Evolutionary conservation across 129 eudicot species (phyloP), one percentile per base, ranked within the genome.

Genomic region (Sambucus nigra): DNA sequence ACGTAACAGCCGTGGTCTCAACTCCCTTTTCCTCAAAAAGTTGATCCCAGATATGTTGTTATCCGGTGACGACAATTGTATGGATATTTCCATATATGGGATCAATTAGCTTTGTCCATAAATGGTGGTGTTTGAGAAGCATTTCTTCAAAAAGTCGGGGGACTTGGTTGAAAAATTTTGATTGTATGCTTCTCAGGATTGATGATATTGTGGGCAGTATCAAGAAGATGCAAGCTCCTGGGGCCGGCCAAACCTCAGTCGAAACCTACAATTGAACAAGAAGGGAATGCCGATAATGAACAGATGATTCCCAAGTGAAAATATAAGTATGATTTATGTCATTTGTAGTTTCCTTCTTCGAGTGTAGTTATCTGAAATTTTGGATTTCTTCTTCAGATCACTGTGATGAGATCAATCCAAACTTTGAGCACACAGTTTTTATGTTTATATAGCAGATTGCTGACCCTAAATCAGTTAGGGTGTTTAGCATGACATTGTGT

Each of bases 141-240:
- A n/a, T n/a, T n/a, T n/a, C n/a, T n/a, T n/a, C n/a, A n/a, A n/a
- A n/a, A n/a, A n/a, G n/a, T n/a, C n/a, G n/a, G n/a, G n/a, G n/a
- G n/a, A n/a, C n/a, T n/a, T n/a, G n/a, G n/a, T n/a, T n/a, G n/a
- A n/a, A n/a, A n/a, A n/a, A n/a, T n/a, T n/a, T n/a, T 5, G 77
- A 80, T 27, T 76, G 80, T 74, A 80, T 80, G 83, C 80, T 72
- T 61, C 73, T 76, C 12, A 70, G 80, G 55, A 73, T 80, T 39
- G 80, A 69, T 44, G 83, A 76, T 55, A 80, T 80, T 12, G 80
- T 76, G 25, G 69, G 83, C 53, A 80, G 82, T 3, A 76, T 80
- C 55, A 72, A 72, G 73, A 80, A 76, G 71, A 69, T 53, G 66
- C 78, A 79, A 59, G 86, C 86, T 25, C 86, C 86, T 26, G 81